Conservation (phyloP, 1,139 yeast species). For the Waltiozyma sp. region DNA sequence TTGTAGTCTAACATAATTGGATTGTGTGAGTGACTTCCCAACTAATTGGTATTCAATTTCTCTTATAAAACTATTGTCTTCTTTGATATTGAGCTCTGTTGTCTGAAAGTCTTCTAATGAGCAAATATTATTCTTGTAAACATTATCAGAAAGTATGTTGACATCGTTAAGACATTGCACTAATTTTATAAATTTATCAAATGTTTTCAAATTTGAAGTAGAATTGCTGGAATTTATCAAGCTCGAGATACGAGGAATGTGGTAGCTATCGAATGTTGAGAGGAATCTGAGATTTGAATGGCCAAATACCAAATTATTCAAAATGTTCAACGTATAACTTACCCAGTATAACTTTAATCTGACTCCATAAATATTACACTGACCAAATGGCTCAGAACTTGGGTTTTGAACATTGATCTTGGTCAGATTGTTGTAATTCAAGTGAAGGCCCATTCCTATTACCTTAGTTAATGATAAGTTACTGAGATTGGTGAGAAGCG, state of each 20-base stretch:
- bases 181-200: constrained; percentile 13
- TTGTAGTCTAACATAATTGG: constrained; percentile 3
- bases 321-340: constrained; percentile 32
- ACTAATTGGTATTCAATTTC: constrained; percentile 1
- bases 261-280: constrained; percentile 11
- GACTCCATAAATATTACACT: constrained; percentile 25
- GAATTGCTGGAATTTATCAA: constrained; percentile 10
- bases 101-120: constrained; percentile 8
- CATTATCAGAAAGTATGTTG: constrained; percentile 6
- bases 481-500: constrained; percentile 20
- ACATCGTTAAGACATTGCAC: constrained; percentile 9
- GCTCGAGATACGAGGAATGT: constrained; percentile 15
- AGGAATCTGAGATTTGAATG: constrained; percentile 14
- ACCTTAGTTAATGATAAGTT: constrained; percentile 19
- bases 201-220: constrained; percentile 12
- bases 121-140: constrained; percentile 9
- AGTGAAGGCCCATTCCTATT: constrained; percentile 14
- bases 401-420: constrained; percentile 3
- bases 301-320: constrained; percentile 15
- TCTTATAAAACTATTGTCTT: constrained; percentile 6
- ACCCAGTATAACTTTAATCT: constrained; percentile 55
- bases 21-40: constrained; percentile 3
- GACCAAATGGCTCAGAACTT: constrained; percentile 22
- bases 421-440: constrained; percentile 21
- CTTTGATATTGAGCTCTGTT: constrained; percentile 7